phyloP scores from a whole-genome alignment of 1,139 yeast species.

The Saccharomyces hybrid region DNA sequence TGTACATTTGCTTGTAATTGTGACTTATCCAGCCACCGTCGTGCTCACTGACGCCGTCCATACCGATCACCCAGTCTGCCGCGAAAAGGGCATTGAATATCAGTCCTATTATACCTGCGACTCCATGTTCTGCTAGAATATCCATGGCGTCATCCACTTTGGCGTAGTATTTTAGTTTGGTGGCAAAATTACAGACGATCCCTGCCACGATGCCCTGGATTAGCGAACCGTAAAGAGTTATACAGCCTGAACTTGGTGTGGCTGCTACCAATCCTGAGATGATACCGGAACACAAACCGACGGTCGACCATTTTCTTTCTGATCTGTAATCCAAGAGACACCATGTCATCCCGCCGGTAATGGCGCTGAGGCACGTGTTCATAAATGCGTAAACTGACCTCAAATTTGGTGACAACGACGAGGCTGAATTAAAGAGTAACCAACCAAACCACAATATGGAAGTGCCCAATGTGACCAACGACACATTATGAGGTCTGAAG shows the following conservation, averaged over 20 bases:
- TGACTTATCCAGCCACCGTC: conserved; percentile 89
- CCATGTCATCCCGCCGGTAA: conserved; percentile 90
- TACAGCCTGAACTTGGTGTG: conserved; percentile 86
- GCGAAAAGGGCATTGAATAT: conserved; percentile 84
- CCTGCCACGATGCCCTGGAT: conserved; percentile 78
- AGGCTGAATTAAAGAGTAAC: conserved; percentile 83
- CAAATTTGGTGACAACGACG: conserved; percentile 53
- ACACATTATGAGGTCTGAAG: conserved; percentile 90
- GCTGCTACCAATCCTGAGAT: conserved; percentile 95
- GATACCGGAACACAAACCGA: conserved; percentile 90
- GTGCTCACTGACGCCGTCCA: conserved; percentile 76
- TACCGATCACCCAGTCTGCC: conserved; percentile 79
- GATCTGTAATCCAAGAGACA: conserved; percentile 79
- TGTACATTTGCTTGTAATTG: conserved; percentile 85
- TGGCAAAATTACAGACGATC: conserved; percentile 78
- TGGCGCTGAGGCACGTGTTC: conserved; percentile 86
- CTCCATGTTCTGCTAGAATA: conserved; percentile 95
- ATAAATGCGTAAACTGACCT: conserved; percentile 60
- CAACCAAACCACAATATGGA: conserved; percentile 69
- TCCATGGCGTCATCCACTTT: conserved; percentile 89
- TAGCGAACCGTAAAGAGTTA: conserved; percentile 88
- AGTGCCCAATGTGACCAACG: conserved; percentile 76
- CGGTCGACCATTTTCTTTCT: conserved; percentile 88
- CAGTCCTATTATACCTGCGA: conserved; percentile 88
- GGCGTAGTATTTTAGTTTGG: conserved; percentile 74